These are phyloP conservation scores for Phaffia australis DNA, from an alignment of 768 basidiomycete genomes.

Conservation along the genomic window DNA sequence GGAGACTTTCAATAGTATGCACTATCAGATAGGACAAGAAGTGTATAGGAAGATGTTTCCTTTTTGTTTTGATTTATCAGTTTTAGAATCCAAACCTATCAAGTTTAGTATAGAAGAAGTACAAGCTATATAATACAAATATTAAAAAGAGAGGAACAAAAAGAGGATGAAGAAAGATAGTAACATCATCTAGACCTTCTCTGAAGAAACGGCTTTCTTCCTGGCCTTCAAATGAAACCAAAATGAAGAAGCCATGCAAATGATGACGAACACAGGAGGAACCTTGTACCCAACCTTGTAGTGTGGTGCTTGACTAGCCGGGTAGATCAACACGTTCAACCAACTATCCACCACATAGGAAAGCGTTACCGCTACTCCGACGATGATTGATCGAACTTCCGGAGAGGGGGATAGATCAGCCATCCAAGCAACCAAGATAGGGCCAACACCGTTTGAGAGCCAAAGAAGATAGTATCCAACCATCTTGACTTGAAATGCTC, in stretches of 20 bases:
- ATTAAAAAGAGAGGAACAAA: too few relatives aligned
- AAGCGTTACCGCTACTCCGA: constrained; percentile 27
- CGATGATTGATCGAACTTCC: constrained; percentile 27
- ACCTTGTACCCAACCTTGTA: constrained; percentile 32
- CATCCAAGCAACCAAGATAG: constrained; percentile 31
- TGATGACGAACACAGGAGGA: constrained; percentile 24
- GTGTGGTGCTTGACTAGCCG: constrained; percentile 30
- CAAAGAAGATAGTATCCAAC: constrained; percentile 29
- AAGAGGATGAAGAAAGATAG: too few relatives aligned
- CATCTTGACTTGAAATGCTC: constrained; percentile 28
- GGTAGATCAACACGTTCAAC: constrained; percentile 29
- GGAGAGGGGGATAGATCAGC: constrained; percentile 27
- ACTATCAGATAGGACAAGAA: too few relatives aligned
- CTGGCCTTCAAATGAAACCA: too few relatives aligned
- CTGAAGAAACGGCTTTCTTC: too few relatives aligned
- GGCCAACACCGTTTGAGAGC: constrained; percentile 28
- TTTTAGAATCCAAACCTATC: too few relatives aligned
- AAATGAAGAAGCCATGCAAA: constrained; percentile 14
- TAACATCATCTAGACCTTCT: too few relatives aligned
- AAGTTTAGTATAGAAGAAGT: too few relatives aligned
- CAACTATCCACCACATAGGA: not conserved
- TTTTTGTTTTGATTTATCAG: too few relatives aligned
- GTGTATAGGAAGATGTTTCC: too few relatives aligned
- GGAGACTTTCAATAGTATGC: too few relatives aligned
- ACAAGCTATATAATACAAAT: too few relatives aligned